These are phyloP conservation scores for Excoecaria cochinchinensis DNA, from an alignment of 345 rosid genomes.

Conservation along the genomic window DNA sequence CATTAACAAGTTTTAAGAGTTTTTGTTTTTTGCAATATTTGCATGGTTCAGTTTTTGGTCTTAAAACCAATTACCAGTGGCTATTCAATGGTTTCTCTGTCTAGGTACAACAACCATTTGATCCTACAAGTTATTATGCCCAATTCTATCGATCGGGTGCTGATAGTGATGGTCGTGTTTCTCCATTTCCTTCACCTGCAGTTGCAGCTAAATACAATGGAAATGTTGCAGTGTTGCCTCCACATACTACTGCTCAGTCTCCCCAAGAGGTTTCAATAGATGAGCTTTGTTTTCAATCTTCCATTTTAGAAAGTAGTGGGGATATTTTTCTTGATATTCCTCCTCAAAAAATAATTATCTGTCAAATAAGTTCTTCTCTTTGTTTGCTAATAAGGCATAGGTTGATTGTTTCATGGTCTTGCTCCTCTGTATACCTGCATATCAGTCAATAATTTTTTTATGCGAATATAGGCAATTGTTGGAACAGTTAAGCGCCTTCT, in stretches of 20 bases:
- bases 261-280: slow-evolving; percentile 70
- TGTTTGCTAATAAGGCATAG: neutral
- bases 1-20: neutral
- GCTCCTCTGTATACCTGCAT: neutral
- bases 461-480: neutral
- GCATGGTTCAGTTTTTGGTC: slow-evolving; percentile 4
- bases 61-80: slow-evolving; percentile 20
- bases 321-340: neutral
- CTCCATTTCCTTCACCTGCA: slow-evolving; percentile 72
- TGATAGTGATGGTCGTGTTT: slow-evolving; percentile 74
- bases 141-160: slow-evolving; percentile 70
- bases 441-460: neutral
- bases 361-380: slow-evolving; percentile 6
- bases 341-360: neutral
- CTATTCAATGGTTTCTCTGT: slow-evolving; percentile 30
- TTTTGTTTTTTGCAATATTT: neutral
- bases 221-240: slow-evolving; percentile 63
- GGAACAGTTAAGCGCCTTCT: neutral
- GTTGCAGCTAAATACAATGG: slow-evolving; percentile 79
- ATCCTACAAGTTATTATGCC: slow-evolving; percentile 73
- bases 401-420: neutral
- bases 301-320: slow-evolving; percentile 1
- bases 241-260: slow-evolving; percentile 63
- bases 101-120: slow-evolving; percentile 78
- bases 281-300: slow-evolving; percentile 11